Percentiles rank a stretch among this genome's conserved stretches.
Evolutionary conservation across 805 yeast species (phyloP).

Genomic region (Candida taoyuanica): DNA sequence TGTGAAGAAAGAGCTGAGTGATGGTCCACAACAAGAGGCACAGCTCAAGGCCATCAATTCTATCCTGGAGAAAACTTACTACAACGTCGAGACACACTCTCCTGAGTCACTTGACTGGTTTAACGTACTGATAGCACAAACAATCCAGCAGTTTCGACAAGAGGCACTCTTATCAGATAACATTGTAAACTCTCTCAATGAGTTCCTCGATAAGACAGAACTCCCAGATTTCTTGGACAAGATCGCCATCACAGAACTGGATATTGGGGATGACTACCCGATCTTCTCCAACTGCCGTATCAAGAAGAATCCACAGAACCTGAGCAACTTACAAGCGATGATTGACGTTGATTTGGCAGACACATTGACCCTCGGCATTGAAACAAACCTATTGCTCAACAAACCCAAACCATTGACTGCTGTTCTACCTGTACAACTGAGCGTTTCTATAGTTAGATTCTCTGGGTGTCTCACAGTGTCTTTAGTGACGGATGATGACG

Average conservation of each 20-base stretch:
- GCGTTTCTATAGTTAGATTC: constrained; percentile 86
- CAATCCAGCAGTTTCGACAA: constrained; percentile 78
- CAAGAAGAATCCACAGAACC: constrained; percentile 46
- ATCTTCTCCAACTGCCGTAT: constrained; percentile 91
- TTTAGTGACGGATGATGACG: constrained; percentile 20
- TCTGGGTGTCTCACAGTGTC: constrained; percentile 86
- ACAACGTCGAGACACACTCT: constrained; percentile 80
- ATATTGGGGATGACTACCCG: constrained; percentile 93
- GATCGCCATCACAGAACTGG: constrained; percentile 78
- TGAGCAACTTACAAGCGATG: constrained; percentile 65
- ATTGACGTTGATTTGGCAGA: constrained; percentile 89
- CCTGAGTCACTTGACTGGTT: constrained; percentile 97
- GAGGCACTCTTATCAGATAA: constrained; percentile 86
- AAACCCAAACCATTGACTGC: constrained; percentile 84
- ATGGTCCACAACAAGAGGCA: constrained; percentile 18
- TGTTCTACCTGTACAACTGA: constrained; percentile 74
- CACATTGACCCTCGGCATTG: constrained; percentile 79
- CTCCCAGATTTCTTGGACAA: constrained; percentile 79
- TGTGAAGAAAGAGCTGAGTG: constrained; percentile 18
- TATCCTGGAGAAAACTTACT: constrained; percentile 86
- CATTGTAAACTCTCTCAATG: constrained; percentile 72
- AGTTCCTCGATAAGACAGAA: constrained; percentile 51
- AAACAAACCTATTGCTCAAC: constrained; percentile 72
- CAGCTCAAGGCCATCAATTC: constrained; percentile 31
- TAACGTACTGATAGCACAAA: constrained; percentile 88